Conservation (phyloP, 176 grass and related monocot genomes). For the Oryza glaberrima region DNA sequence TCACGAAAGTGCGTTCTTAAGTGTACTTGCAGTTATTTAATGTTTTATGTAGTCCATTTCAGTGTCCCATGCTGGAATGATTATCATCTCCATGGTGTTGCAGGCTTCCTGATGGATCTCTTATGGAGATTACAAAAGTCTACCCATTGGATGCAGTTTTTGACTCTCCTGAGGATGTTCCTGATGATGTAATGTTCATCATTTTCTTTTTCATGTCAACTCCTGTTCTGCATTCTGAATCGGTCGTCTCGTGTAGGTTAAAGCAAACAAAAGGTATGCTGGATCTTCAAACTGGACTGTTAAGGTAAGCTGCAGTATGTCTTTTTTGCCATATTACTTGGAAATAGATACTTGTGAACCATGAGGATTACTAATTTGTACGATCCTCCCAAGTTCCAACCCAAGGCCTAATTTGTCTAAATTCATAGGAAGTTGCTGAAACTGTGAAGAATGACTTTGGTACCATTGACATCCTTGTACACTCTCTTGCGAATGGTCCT, state of each 20-base stretch:
- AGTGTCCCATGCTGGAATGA: conserved; percentile 1
- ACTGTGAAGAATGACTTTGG: conserved; percentile 94
- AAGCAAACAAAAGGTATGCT: conserved; percentile 87
- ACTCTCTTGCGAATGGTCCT: conserved; percentile 97
- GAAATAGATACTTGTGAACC: conserved; percentile 4
- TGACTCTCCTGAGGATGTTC: conserved; percentile 87
- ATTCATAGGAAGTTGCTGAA: conserved; percentile 82
- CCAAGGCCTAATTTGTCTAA: conserved; percentile 20
- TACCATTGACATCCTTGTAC: conserved; percentile 95
- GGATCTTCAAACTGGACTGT: conserved; percentile 97
- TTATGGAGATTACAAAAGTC: conserved; percentile 94
- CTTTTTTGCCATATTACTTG: background rate
- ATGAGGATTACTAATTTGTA: conserved; percentile 4
- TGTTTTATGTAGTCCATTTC: conserved; percentile 24
- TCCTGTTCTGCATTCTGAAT: background rate
- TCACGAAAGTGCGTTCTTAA: conserved; percentile 30
- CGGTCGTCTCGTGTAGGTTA: conserved; percentile 53
- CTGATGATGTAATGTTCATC: conserved; percentile 74
- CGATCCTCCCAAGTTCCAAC: background rate
- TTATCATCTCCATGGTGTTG: conserved; percentile 13
- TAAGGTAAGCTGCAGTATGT: conserved; percentile 54
- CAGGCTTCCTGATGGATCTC: conserved; percentile 87
- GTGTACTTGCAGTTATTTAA: background rate
- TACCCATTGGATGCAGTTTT: conserved; percentile 95
- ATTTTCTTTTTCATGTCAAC: conserved; percentile 7